phyloP scores from a whole-genome alignment of 176 grass and related monocot genomes.

The Neostapfia colusana region DNA sequence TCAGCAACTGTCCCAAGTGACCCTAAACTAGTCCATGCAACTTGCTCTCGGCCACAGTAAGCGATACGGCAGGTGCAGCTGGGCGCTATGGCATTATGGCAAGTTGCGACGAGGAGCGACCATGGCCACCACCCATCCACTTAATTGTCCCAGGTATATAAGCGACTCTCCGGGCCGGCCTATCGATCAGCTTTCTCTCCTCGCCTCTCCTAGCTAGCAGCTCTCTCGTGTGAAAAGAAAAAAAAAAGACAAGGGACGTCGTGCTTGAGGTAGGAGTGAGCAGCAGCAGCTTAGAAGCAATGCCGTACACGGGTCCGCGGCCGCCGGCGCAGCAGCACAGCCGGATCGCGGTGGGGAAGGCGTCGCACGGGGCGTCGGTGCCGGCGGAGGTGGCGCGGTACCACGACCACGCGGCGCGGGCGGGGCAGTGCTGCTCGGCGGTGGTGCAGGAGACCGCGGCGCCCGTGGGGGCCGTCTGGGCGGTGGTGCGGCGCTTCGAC shows the following conservation, averaged over 20 bases:
- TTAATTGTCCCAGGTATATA: conserved; percentile 40
- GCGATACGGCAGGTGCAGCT: conserved; percentile 34
- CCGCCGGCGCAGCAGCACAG: conserved; percentile 48
- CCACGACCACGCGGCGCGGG: conserved; percentile 44
- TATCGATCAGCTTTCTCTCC: no score
- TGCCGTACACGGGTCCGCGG: conserved; percentile 53
- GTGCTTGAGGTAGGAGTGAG: no score
- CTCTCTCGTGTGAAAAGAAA: not conserved
- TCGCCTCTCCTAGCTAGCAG: not conserved
- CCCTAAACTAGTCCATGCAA: conserved; percentile 21
- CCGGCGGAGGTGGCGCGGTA: conserved; percentile 60
- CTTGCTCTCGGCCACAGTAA: conserved; percentile 37
- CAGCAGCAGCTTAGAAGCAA: not conserved
- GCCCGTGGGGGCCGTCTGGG: conserved; percentile 65
- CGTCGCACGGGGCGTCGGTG: conserved; percentile 40
- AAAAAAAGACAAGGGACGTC: conserved; percentile 5
- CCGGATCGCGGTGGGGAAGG: conserved; percentile 3
- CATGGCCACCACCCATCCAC: conserved; percentile 27
- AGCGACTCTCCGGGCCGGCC: not conserved
- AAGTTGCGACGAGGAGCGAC: conserved; percentile 21
- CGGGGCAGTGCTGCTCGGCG: conserved; percentile 72
- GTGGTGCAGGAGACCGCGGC: conserved; percentile 59
- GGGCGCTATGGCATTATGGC: conserved; percentile 19
- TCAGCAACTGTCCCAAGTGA: conserved; percentile 5
- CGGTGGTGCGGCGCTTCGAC: conserved; percentile 83